phyloP scores from a whole-genome alignment of 306 rosid genomes.

The Carpinus fangiana region DNA sequence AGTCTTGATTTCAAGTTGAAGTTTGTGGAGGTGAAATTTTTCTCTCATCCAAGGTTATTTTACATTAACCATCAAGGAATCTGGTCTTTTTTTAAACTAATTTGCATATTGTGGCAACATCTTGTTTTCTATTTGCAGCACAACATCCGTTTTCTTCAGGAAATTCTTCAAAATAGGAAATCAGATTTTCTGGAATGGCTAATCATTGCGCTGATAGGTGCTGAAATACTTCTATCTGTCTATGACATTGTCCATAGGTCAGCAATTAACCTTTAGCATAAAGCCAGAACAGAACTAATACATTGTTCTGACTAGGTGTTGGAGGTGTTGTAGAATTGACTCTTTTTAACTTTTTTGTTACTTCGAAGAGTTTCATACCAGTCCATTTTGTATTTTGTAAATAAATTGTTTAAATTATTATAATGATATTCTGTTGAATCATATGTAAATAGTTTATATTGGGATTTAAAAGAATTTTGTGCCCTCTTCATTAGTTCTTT shows the following conservation, averaged over 20 bases:
- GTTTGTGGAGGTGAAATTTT: slow-evolving; percentile 79
- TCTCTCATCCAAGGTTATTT: slow-evolving; percentile 10
- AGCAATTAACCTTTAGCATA: slow-evolving; percentile 51
- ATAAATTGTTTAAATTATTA: neutral
- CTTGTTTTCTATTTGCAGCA: slow-evolving; percentile 52
- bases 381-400: slow-evolving; percentile 1
- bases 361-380: neutral
- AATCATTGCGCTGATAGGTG: slow-evolving; percentile 90
- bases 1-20: slow-evolving; percentile 97
- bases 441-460: neutral
- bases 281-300: neutral
- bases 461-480: neutral
- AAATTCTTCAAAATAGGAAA: slow-evolving; percentile 93
- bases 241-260: slow-evolving; percentile 85
- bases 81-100: neutral
- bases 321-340: slow-evolving; percentile 5
- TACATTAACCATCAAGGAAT: neutral
- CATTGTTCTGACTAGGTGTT: neutral
- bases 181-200: slow-evolving; percentile 97
- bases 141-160: slow-evolving; percentile 95
- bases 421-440: neutral
- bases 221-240: slow-evolving; percentile 82
- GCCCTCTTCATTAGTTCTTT: neutral
- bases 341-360: neutral
- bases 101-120: neutral